These are phyloP conservation scores for Falciphora oryzae DNA, from an alignment of 2,329 filamentous ascomycete genomes.

Conservation along the genomic window DNA sequence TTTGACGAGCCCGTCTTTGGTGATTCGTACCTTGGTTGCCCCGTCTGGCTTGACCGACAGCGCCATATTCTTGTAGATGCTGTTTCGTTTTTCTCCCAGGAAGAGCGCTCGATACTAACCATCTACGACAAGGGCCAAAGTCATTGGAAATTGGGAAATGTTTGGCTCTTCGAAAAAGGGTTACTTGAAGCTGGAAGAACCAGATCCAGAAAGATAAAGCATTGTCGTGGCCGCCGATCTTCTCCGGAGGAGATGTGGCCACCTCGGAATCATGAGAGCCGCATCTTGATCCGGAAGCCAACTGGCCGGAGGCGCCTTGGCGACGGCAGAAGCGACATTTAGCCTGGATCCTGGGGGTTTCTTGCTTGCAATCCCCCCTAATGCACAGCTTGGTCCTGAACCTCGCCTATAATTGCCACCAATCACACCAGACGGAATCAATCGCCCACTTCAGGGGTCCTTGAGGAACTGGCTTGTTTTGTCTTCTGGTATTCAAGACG, in stretches of 20 bases:
- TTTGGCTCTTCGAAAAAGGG: too few relatives aligned
- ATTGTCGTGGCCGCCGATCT: not conserved
- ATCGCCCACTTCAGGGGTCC: too few relatives aligned
- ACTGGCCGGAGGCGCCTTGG: too few relatives aligned
- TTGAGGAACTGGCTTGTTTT: not conserved
- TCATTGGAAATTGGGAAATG: too few relatives aligned
- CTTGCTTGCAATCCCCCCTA: not conserved
- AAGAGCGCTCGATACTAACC: not conserved
- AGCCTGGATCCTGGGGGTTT: not conserved
- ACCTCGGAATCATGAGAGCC: conserved; percentile 7
- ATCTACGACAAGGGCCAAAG: too few relatives aligned
- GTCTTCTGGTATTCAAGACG: not conserved
- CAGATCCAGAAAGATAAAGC: not conserved
- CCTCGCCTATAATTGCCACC: not conserved
- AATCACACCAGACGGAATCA: not conserved
- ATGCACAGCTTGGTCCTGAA: not conserved
- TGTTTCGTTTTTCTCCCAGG: not conserved
- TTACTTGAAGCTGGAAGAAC: not conserved
- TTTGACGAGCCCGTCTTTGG: conserved; percentile 3
- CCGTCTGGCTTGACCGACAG: not conserved
- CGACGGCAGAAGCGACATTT: not conserved
- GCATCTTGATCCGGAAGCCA: not conserved
- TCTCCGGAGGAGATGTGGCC: conserved; percentile 6
- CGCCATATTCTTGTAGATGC: not conserved
- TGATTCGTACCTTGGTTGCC: not conserved